Evolutionary conservation across 2,329 filamentous ascomycete species (phyloP).

Genomic region (Nannizziopsis arthrosporioides): DNA sequence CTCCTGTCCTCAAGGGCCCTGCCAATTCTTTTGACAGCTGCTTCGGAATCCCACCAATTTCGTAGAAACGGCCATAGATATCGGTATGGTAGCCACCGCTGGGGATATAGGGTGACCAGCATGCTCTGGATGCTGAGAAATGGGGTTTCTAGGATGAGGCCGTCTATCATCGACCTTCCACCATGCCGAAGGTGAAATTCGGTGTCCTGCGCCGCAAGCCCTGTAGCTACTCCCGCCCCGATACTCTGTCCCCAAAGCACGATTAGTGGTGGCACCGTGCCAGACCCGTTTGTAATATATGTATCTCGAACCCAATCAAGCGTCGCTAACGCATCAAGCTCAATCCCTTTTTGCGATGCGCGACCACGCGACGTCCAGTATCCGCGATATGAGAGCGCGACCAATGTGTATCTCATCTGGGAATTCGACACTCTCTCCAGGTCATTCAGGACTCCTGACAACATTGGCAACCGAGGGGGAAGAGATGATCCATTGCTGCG

Average conservation of each 20-base stretch:
- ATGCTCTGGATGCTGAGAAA: slow-evolving; percentile 60
- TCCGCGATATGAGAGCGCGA: slow-evolving; percentile 51
- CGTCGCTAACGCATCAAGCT: slow-evolving; percentile 55
- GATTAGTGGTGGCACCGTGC: background rate
- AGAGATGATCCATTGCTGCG: slow-evolving; percentile 33
- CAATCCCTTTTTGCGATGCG: slow-evolving; percentile 58
- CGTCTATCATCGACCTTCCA: slow-evolving; percentile 22
- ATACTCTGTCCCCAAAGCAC: slow-evolving; percentile 17
- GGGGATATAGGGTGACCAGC: slow-evolving; percentile 61
- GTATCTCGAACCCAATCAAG: slow-evolving; percentile 48
- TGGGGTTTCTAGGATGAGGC: slow-evolving; percentile 62
- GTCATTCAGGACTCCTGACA: slow-evolving; percentile 36
- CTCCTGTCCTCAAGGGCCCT: background rate
- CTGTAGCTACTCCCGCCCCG: slow-evolving; percentile 59
- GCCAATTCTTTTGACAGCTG: slow-evolving; percentile 33
- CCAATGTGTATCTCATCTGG: slow-evolving; percentile 22
- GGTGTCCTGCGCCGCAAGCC: slow-evolving; percentile 33
- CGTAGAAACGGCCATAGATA: slow-evolving; percentile 63
- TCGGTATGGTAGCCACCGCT: slow-evolving; percentile 67
- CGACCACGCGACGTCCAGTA: slow-evolving; percentile 68
- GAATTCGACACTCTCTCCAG: slow-evolving; percentile 9
- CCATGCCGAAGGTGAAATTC: slow-evolving; percentile 18
- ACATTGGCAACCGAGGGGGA: slow-evolving; percentile 36
- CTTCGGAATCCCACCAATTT: slow-evolving; percentile 43
- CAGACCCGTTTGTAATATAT: slow-evolving; percentile 18